Base-by-base conservation (phyloP, 441 rosid species). In the Jatropha multifida region DNA sequence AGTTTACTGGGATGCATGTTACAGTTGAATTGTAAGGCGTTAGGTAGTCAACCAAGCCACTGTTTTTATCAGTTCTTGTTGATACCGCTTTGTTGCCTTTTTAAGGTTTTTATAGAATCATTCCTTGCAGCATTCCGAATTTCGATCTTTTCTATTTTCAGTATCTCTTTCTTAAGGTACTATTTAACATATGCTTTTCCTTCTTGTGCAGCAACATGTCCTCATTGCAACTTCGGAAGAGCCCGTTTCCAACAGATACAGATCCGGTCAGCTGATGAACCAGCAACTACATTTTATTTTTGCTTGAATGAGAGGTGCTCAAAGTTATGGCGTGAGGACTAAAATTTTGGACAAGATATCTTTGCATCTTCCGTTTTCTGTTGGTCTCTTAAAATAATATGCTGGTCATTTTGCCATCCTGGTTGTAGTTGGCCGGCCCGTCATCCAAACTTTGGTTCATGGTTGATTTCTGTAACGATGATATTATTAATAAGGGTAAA, bases 181-280 rank as follows among this genome's bases (percentile, higher is more conserved):
- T 59, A 4, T 27, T 13, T 32, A 5, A 14, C n/a, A 61, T 61
- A 10, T 61, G 7, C 12, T 11, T 11, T 56, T 58, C 13, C 41
- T 7, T 27, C 9, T 60, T 56, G 12, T 74, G 75, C 86, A 86
- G 87, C 87, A 74, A 90, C 85, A 7, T 90, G 94, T 79, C 91
- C 89, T 5, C 79, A 69, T 74, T 89, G 91, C 78, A 77, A 83
- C 77, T 73, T 76, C 77, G 94, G 89, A 38, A 88, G 81, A 74
- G 92, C 90, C 18, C 73, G 77, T 52, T 90, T 71, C 80, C 85
- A 83, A 41, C 84, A 86, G 79, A 73, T 85, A 32, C 92, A 86
- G 82, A 90, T 86, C 18, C 85, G 90, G 20, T 90, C 91, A 32
- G 94, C 91, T 58, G 92, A 90, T 76, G 91, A 89, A 76, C 91